Conservation (phyloP, 2,329 filamentous ascomycete species). For the Fusarium sp. region DNA sequence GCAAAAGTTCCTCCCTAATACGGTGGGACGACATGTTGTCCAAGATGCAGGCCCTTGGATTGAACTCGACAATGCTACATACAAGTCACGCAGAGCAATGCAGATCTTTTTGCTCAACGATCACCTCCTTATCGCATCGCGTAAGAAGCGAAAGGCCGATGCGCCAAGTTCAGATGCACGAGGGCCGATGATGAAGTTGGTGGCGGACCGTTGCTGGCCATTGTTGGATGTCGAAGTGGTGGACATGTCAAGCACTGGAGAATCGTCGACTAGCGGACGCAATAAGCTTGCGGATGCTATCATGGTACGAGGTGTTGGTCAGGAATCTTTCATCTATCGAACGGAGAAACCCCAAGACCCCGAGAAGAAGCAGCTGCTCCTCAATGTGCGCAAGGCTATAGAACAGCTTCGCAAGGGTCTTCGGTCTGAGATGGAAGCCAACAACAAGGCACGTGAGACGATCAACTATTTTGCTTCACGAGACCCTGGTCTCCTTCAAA, state of each 20-base stretch:
- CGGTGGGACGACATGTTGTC: conserved; percentile 91
- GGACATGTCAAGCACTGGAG: conserved; percentile 78
- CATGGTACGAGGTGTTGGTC: conserved; percentile 85
- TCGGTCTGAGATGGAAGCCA: conserved; percentile 87
- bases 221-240: conserved; percentile 92
- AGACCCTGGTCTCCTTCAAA: conserved; percentile 80
- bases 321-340: conserved; percentile 93
- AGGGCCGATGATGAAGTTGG: conserved; percentile 76
- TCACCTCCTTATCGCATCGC: conserved; percentile 88
- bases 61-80: conserved; percentile 95
- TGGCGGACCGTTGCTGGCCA: conserved; percentile 95
- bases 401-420: conserved; percentile 89
- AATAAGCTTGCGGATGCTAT: conserved; percentile 85
- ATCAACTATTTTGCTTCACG: conserved; percentile 87
- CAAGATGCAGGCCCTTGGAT: conserved; percentile 95
- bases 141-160: conserved; percentile 91
- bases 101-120: conserved; percentile 95
- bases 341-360: conserved; percentile 83
- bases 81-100: conserved; percentile 90
- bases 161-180: conserved; percentile 62
- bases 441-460: conserved; percentile 84
- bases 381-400: conserved; percentile 91
- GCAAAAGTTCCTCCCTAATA: conserved; percentile 93
- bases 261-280: conserved; percentile 59
- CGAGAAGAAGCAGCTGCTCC: conserved; percentile 83